Evolutionary conservation across 208 protist genomes (phyloP).

Genomic region (Trypanosoma cruzi): DNA sequence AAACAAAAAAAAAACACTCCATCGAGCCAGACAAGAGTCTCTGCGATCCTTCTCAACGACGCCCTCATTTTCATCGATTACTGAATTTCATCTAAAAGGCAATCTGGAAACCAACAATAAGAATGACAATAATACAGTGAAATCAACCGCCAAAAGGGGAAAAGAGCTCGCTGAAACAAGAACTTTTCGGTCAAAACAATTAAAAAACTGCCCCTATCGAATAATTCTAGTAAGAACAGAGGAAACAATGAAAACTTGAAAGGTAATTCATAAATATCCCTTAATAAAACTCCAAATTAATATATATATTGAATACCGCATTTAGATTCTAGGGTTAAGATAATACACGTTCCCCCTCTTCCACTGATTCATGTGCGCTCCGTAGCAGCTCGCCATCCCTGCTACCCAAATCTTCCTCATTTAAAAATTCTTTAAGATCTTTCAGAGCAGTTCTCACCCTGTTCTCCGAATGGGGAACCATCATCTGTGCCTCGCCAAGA

Average conservation of each 20-base stretch:
- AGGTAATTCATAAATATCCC: constrained; percentile 14
- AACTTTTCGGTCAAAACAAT: neutral
- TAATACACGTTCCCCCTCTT: constrained; percentile 24
- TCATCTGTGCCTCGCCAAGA: constrained; percentile 74
- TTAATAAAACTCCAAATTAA: neutral
- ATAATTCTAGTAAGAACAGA: neutral
- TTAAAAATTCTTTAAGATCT: constrained; percentile 67
- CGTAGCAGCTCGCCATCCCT: constrained; percentile 42
- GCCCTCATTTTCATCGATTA: neutral
- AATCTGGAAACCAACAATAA: neutral
- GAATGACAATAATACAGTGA: neutral
- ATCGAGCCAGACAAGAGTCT: no score
- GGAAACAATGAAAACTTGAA: constrained; percentile 28
- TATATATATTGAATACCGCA: neutral
- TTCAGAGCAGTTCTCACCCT: constrained; percentile 48
- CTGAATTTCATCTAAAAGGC: neutral
- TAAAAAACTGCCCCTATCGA: neutral
- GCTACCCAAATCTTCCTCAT: constrained; percentile 39
- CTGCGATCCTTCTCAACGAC: no score
- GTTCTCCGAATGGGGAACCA: constrained; percentile 79
- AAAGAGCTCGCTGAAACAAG: neutral
- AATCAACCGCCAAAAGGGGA: neutral
- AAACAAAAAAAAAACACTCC: no score
- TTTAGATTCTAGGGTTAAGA: constrained; percentile 20
- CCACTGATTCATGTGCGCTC: constrained; percentile 24